phyloP scores from a whole-genome alignment of 1,284 basidiomycete genomes.

The Ustanciosporium gigantosporum region DNA sequence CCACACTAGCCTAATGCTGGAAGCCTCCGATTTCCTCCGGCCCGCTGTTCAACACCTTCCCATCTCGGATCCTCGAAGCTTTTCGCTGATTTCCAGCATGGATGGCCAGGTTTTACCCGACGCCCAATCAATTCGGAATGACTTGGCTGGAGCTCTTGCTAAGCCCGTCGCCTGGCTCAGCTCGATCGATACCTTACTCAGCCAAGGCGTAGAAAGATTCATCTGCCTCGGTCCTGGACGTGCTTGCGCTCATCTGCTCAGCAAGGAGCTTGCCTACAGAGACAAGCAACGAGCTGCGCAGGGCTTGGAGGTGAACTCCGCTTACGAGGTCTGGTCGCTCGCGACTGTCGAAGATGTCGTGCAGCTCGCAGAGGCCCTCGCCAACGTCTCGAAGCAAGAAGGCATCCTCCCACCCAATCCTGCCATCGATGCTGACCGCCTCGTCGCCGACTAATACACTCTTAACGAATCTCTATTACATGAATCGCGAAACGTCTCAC shows the following conservation, averaged over 20 bases:
- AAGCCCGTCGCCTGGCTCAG: slow-evolving; percentile 52
- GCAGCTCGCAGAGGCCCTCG: slow-evolving; percentile 33
- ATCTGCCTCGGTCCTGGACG: slow-evolving; percentile 57
- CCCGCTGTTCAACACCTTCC: slow-evolving; percentile 48
- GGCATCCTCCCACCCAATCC: slow-evolving; percentile 9
- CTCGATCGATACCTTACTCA: slow-evolving; percentile 44
- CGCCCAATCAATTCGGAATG: slow-evolving; percentile 33
- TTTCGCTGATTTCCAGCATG: slow-evolving; percentile 46
- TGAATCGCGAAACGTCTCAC: too few species aligned
- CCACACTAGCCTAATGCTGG: slow-evolving; percentile 51
- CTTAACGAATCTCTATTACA: too few species aligned
- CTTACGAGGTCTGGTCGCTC: slow-evolving; percentile 52
- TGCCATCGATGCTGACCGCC: slow-evolving; percentile 11
- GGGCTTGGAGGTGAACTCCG: slow-evolving; percentile 6
- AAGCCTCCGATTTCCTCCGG: slow-evolving; percentile 40
- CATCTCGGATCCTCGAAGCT: slow-evolving; percentile 27
- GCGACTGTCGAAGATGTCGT: slow-evolving; percentile 52
- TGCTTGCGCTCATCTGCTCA: slow-evolving; percentile 56
- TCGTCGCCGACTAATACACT: slow-evolving; percentile 20
- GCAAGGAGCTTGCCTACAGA: slow-evolving; percentile 53
- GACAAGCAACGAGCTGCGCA: slow-evolving; percentile 23
- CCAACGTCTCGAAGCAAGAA: slow-evolving; percentile 8
- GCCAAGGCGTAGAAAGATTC: slow-evolving; percentile 52
- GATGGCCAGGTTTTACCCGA: slow-evolving; percentile 29
- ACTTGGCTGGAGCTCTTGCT: slow-evolving; percentile 43